Percentiles rank a stretch among this genome's conserved stretches.
These are phyloP conservation scores for Pseudonitzschia multistriata DNA, from an alignment of 108 stramenopile genomes.

Conservation along the genomic window DNA sequence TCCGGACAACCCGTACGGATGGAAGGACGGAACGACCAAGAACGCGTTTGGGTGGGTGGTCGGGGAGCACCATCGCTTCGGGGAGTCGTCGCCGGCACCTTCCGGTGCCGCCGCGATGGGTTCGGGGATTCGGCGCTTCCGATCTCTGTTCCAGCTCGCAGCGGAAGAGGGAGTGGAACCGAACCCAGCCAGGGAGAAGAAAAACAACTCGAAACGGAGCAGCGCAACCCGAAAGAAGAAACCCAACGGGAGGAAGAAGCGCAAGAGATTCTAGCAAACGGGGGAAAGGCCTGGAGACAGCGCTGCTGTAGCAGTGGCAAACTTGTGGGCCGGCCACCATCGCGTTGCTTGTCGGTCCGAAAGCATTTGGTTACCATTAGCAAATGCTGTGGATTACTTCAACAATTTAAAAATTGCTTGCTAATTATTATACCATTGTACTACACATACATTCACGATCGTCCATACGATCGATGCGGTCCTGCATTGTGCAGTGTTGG, in stretches of 20 bases:
- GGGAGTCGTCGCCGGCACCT: not conserved
- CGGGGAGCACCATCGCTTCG: constrained; percentile 25
- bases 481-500: too few relatives aligned
- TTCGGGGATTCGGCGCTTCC: constrained; percentile 34
- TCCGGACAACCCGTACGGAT: constrained; percentile 55
- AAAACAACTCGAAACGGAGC: constrained; percentile 1
- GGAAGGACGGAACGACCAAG: constrained; percentile 51
- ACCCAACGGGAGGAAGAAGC: constrained; percentile 9
- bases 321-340: too few relatives aligned
- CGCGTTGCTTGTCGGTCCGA: too few relatives aligned
- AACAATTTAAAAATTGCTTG: too few relatives aligned
- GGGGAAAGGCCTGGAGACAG: too few relatives aligned
- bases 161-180: not conserved
- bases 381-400: too few relatives aligned
- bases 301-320: too few relatives aligned
- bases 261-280: not conserved
- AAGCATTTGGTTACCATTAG: too few relatives aligned
- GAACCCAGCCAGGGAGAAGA: not conserved
- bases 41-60: constrained; percentile 72
- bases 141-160: constrained; percentile 45
- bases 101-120: not conserved
- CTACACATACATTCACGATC: too few relatives aligned
- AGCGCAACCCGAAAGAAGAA: not conserved
- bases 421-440: too few relatives aligned
- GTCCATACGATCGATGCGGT: too few relatives aligned